Evolutionary conservation across 169 alveolate species (phyloP), one percentile per base, ranked within the genome.

Genomic region (Plasmodium vivax): DNA sequence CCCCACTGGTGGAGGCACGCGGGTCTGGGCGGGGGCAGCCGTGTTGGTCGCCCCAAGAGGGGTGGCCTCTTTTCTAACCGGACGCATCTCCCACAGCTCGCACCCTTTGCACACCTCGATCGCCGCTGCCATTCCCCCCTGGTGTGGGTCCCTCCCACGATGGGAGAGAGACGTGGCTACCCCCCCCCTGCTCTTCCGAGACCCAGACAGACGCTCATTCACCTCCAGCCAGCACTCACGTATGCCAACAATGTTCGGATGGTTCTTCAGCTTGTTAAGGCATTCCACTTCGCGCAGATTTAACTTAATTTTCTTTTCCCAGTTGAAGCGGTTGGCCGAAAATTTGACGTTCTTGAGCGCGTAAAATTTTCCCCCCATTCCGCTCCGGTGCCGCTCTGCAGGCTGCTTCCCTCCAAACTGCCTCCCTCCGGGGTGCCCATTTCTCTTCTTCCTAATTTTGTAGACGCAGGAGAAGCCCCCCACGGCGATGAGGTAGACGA

Each of bases 401-500:
- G 74, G 32, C 32, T 58, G 27, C 27, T 0, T 23, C 74, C 2
- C 74, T 34, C 9, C 12, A n/a, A n/a, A n/a, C n/a, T n/a, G 27
- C 27, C 27, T 23, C 74, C 2, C 74, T 34, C 9, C 12, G 12
- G 23, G 5, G 34, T 58, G 74, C n/a, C 74, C 54, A 45, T 30
- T 85, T 47, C 32, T 27, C 79, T 71, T 85, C 38, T 85, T 85
- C 32, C 27, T 73, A n/a, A 74, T 85, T 47, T 75, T 85, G 41
- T 85, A 85, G 4, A 85, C 93, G 36, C 85, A 85, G 23, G 85
- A 85, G 79, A 85, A 85, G 2, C 93, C 93, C 41, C 93, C 93
- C 2, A 77, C 85, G 4, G 85, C 93, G 58, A 85, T 75, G 54
- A 85, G 79, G 23, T 77, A 85, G 10, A 73, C 23, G 74, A 85